Conservation (phyloP, 2,329 filamentous ascomycete species). For the Cercospora brassicicola region DNA sequence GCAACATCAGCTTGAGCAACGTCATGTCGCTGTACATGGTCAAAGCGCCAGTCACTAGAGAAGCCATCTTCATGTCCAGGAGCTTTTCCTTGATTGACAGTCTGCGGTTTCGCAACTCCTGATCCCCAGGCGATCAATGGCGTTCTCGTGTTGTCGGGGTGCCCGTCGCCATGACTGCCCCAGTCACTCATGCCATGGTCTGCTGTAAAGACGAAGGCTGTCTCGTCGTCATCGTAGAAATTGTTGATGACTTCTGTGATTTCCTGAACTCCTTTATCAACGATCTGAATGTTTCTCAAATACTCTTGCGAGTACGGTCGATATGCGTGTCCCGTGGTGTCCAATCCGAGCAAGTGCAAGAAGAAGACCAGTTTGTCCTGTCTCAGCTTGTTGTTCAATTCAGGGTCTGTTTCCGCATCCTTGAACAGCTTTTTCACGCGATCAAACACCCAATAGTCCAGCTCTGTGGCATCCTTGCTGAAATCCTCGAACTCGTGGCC, state of each 20-base stretch:
- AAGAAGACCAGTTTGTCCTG: constrained; percentile 94
- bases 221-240: constrained; percentile 80
- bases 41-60: constrained; percentile 83
- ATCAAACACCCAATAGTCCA: constrained; percentile 96
- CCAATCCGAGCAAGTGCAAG: constrained; percentile 85
- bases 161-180: constrained; percentile 97
- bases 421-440: constrained; percentile 84
- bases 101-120: constrained; percentile 74
- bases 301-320: constrained; percentile 96
- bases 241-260: constrained; percentile 76
- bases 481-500: constrained; percentile 85
- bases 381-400: constrained; percentile 68
- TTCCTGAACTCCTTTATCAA: constrained; percentile 85
- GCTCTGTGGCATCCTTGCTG: constrained; percentile 72
- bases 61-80: constrained; percentile 84
- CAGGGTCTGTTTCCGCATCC: constrained; percentile 74
- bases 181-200: constrained; percentile 99
- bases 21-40: constrained; percentile 80
- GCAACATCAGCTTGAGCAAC: constrained; percentile 93
- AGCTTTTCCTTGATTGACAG: constrained; percentile 57
- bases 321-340: constrained; percentile 83
- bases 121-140: constrained; percentile 92
- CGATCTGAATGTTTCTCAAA: constrained; percentile 87
- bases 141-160: constrained; percentile 94
- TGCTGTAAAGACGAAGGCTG: constrained; percentile 93